A percentile compares a stretch with the other conserved stretches of the same genome.
Conservation (phyloP, 805 yeast genomes). For the Debaryomyces prosopidis region DNA sequence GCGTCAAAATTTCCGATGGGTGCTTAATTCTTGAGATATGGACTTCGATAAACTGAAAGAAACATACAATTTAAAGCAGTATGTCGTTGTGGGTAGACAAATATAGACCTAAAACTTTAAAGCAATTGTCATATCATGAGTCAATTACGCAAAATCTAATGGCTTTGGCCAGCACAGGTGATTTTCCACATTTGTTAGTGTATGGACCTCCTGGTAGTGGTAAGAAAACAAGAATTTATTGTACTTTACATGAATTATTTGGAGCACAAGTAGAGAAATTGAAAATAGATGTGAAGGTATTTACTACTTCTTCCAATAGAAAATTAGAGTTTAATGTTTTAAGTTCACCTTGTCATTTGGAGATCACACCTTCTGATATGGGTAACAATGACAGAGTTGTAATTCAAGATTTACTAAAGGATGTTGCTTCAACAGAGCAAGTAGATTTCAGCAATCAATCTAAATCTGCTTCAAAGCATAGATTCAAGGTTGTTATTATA, state of each 20-base stretch:
- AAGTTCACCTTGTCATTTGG: slow-evolving; percentile 88
- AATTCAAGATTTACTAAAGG: slow-evolving; percentile 90
- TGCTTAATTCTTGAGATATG: too few relatives aligned
- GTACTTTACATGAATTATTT: slow-evolving; percentile 74
- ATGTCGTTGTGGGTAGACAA: slow-evolving; percentile 99
- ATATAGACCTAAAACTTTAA: slow-evolving; percentile 74
- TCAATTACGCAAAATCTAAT: slow-evolving; percentile 62
- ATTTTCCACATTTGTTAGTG: slow-evolving; percentile 87
- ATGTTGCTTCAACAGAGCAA: slow-evolving; percentile 92
- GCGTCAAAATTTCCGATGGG: slow-evolving; percentile 3
- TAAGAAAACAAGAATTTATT: slow-evolving; percentile 87
- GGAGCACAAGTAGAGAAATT: slow-evolving; percentile 77
- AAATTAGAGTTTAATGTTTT: slow-evolving; percentile 90
- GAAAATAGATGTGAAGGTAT: slow-evolving; percentile 86
- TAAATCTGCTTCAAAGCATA: slow-evolving; percentile 43
- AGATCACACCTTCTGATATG: slow-evolving; percentile 95
- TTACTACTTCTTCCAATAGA: slow-evolving; percentile 69
- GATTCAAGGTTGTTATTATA: slow-evolving; percentile 79
- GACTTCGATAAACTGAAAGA: too few relatives aligned
- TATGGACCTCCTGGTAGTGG: slow-evolving; percentile 99
- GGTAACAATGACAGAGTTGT: slow-evolving; percentile 95
- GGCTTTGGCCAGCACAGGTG: slow-evolving; percentile 67
- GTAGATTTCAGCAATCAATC: slow-evolving; percentile 68
- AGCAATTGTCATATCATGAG: slow-evolving; percentile 64
- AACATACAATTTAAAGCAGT: background rate